Evolutionary conservation across 345 rosid species (phyloP).

Genomic region (Turnera subulata): DNA sequence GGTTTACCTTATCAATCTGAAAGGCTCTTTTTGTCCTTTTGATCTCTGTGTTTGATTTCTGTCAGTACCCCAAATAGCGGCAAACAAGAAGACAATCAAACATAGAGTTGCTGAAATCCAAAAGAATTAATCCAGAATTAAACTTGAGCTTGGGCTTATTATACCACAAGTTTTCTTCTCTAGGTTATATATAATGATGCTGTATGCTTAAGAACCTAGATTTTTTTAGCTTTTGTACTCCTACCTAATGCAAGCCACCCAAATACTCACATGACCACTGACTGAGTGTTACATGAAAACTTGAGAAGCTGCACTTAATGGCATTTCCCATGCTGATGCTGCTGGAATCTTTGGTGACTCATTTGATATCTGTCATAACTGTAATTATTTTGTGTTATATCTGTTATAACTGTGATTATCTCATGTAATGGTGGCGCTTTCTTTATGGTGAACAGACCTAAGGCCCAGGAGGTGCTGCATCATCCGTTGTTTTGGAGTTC

Average conservation of each 20-base stretch:
- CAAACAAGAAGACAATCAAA: no score
- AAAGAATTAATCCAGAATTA: not conserved
- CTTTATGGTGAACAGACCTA: conserved; percentile 51
- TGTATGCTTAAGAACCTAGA: no score
- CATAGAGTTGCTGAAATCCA: no score
- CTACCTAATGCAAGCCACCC: no score
- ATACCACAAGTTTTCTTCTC: no score
- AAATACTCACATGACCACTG: no score
- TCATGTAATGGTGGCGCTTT: not conserved
- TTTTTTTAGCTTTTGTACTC: no score
- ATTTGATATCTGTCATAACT: not conserved
- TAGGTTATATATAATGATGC: no score
- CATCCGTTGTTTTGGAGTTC: conserved; percentile 89
- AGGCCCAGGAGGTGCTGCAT: conserved; percentile 54
- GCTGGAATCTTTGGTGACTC: not conserved
- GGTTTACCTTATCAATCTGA: not conserved
- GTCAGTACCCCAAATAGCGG: no score
- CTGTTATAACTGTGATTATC: not conserved
- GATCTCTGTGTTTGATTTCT: not conserved
- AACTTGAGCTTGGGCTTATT: no score
- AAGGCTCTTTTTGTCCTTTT: not conserved
- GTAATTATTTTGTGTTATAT: not conserved
- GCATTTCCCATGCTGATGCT: not conserved
- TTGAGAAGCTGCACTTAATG: not conserved
- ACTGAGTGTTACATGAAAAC: not conserved